Base-by-base conservation (phyloP, 2,329 filamentous ascomycete species). In the Neocucurbitaria cava region DNA sequence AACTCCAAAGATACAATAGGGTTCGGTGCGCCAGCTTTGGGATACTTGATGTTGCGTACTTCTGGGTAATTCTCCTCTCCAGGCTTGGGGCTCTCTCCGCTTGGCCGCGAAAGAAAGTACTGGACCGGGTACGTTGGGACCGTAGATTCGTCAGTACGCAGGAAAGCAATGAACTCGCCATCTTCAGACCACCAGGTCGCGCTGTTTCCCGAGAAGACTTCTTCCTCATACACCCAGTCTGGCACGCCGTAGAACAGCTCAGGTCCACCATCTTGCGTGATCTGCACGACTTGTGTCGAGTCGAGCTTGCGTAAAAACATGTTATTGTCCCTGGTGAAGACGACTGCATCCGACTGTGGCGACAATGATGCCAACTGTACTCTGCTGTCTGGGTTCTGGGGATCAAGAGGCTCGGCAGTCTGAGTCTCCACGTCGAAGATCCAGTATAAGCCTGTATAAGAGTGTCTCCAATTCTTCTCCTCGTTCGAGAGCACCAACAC, bases 171-270 rank as follows among this genome's bases (percentile, higher is more conserved):
- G 71, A 90, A 96, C 66, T 92, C 89, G 46, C 93, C 95, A 72
- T 96, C 91, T 31, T 88, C 84, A 30, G 92, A 94, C 93, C 93
- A 99, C 95, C 96, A 99, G 1, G 93, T 96, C 5, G 91, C 94
- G 57, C 86, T 91, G 64, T 91, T 90, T 1, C 85, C 89, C 13
- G 81, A 76, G 58, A 98, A 91, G 3, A 96, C 91, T 74, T 96
- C 92, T 66, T 89, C 87, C 71, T 96, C 91, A 68, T 96, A 96
- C 0, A 98, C 95, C 95, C 95, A 99, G 74, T 99, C 96, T 0
- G 95, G 95, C 18, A 97, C 87, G 17, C 95, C 95, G 68, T 99
- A 97, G 76, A 99, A 99, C 55, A 95, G 86, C 65, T 98, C 87
- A 0, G 87, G 81, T 0, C 94, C 91, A 11, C 96, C 95, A 71